Evolutionary conservation across 1,139 yeast species (phyloP), one percentile per base, ranked within the genome.

Genomic region (Saccharomyces hybrid): DNA sequence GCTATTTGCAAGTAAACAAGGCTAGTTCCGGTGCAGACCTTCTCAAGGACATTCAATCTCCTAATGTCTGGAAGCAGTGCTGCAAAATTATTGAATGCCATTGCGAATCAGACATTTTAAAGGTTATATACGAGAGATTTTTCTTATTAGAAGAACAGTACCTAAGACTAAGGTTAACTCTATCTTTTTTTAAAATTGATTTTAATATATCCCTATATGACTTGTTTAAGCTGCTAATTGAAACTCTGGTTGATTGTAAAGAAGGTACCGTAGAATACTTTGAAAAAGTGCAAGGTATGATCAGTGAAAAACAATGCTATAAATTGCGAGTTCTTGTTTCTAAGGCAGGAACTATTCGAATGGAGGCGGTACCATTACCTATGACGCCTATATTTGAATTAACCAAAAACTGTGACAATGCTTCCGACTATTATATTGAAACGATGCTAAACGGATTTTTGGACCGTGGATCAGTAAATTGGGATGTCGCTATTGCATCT

Each of bases 111-210:
- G 62, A 27, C 14, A 53, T 53, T 4, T 54, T 60, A 9, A 47
- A 52, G 21, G 52, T 59, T 26, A 49, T 67, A 52, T 60, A 52
- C 52, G 66, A 64, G 48, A 70, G 82, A 57, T 84, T 84, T 69
- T 83, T 86, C 60, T 73, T 88, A 34, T 72, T 88, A 28, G 76
- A 78, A 19, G 82, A 82, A 58, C 97, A 90, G 68, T 73, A 77
- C 48, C 76, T 78, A 52, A 74, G 96, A 50, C 68, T 88, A 26
- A 73, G 77, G 48, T 77, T 77, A 58, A 72, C 89, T 0, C 64
- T 84, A 7, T 62, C 69, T 26, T 85, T 77, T 68, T 88, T 90
- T 64, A 70, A 74, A 4, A 78, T 83, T 74, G 67, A 69, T 2
- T 71, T 75, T 50, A 75, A 73, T 16, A 57, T 86, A 2, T 70